Evolutionary conservation across 2,329 filamentous ascomycete species (phyloP).

Genomic region (Cladophialophora exuberans): DNA sequence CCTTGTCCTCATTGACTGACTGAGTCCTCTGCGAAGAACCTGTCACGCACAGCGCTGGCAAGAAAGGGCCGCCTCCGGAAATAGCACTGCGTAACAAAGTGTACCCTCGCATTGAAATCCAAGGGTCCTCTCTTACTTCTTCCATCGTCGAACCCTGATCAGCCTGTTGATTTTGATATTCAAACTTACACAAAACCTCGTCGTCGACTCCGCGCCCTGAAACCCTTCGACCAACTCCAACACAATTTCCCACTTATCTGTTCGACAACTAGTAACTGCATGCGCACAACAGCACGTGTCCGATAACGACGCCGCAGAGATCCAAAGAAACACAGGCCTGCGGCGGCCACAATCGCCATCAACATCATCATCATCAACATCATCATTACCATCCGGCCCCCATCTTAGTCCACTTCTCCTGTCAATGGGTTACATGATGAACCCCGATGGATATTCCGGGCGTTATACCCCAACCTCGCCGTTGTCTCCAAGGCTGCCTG

Average conservation of each 20-base stretch:
- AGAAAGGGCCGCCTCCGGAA: too few species aligned
- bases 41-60: too few species aligned
- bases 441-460: slow-evolving; percentile 22
- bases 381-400: too few species aligned
- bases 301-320: slow-evolving; percentile 13
- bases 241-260: too few species aligned
- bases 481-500: slow-evolving; percentile 29
- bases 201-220: too few species aligned
- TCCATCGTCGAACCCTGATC: neutral
- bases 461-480: slow-evolving; percentile 35
- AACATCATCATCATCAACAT: too few species aligned
- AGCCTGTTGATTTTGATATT: neutral
- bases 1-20: slow-evolving; percentile 4
- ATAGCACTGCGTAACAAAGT: too few species aligned
- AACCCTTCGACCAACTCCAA: too few species aligned
- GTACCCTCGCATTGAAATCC: too few species aligned
- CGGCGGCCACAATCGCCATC: slow-evolving; percentile 10
- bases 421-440: slow-evolving; percentile 21
- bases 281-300: slow-evolving; percentile 15
- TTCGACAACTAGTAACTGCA: slow-evolving; percentile 24
- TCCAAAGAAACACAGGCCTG: slow-evolving; percentile 6
- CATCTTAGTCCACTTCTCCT: neutral
- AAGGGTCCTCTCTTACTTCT: slow-evolving; percentile 1
- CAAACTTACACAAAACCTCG: neutral
- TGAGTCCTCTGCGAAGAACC: neutral